Conservation (phyloP, 2,329 filamentous ascomycete species). For the Fonsecaea pugnacius region DNA sequence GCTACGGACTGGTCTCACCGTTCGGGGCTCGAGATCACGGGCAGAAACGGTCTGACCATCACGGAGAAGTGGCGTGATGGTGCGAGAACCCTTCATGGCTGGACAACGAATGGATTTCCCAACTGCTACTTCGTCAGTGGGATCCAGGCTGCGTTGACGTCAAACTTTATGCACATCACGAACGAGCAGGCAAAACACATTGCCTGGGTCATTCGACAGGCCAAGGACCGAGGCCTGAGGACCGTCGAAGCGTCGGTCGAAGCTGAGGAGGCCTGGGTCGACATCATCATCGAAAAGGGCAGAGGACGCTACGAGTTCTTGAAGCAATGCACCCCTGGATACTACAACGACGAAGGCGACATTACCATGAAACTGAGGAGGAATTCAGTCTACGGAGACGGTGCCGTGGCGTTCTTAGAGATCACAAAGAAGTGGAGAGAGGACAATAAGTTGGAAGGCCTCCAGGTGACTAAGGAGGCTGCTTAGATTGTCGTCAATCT, state of each 20-base stretch:
- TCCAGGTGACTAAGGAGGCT: constrained; percentile 11
- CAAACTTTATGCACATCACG: constrained; percentile 31
- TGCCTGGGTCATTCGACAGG: constrained; percentile 29
- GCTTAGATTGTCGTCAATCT: too few relatives aligned
- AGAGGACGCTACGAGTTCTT: constrained; percentile 18
- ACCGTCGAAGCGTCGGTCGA: constrained; percentile 29
- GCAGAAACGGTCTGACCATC: constrained; percentile 35
- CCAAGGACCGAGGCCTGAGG: constrained; percentile 17
- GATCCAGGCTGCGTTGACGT: constrained; percentile 29
- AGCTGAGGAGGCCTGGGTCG: constrained; percentile 28
- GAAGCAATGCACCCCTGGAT: constrained; percentile 30
- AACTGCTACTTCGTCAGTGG: constrained; percentile 30
- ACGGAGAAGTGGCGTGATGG: constrained; percentile 38
- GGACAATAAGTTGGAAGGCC: constrained; percentile 26
- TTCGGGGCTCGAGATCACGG: constrained; percentile 39
- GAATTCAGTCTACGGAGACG: constrained; percentile 28
- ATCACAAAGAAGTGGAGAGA: constrained; percentile 28
- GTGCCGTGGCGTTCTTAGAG: constrained; percentile 23
- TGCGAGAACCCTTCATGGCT: constrained; percentile 28
- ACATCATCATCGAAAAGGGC: constrained; percentile 22
- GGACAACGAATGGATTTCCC: constrained; percentile 27
- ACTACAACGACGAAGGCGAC: constrained; percentile 32
- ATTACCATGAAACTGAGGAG: not conserved
- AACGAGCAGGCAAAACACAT: constrained; percentile 30
- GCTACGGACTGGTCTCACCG: constrained; percentile 25